Conservation (phyloP, 257 asterid species). For the Penstemon eatonii region DNA sequence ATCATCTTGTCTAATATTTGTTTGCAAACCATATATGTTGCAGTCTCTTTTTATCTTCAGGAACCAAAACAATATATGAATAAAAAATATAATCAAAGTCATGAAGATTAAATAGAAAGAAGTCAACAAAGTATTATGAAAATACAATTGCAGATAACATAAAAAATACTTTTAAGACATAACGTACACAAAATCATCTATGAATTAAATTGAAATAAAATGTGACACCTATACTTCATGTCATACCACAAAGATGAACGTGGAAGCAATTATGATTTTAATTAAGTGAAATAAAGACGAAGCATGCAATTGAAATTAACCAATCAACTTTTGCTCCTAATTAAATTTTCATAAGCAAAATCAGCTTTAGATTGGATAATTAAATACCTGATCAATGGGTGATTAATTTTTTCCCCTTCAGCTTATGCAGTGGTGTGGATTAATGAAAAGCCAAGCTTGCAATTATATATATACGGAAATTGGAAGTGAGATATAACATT, state of each 20-base stretch:
- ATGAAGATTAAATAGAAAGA: background rate
- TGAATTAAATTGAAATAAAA: background rate
- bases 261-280: background rate
- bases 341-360: background rate
- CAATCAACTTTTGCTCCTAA: background rate
- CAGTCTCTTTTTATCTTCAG: background rate
- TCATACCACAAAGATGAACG: background rate
- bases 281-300: background rate
- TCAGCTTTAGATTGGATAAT: background rate
- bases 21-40: slow-evolving; percentile 10
- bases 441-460: slow-evolving; percentile 1
- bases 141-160: background rate
- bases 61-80: background rate
- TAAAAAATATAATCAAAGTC: too few species aligned
- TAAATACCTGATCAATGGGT: too few species aligned
- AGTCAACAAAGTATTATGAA: too few species aligned
- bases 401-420: slow-evolving; percentile 4
- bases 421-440: slow-evolving; percentile 3
- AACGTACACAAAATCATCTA: background rate
- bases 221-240: background rate
- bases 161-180: background rate
- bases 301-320: background rate
- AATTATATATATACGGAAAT: slow-evolving; percentile 12
- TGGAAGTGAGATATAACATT: background rate
- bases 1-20: slow-evolving; percentile 15